phyloP scores from a whole-genome alignment of 305 asterid genomes.

The Plantago lanceolata region DNA sequence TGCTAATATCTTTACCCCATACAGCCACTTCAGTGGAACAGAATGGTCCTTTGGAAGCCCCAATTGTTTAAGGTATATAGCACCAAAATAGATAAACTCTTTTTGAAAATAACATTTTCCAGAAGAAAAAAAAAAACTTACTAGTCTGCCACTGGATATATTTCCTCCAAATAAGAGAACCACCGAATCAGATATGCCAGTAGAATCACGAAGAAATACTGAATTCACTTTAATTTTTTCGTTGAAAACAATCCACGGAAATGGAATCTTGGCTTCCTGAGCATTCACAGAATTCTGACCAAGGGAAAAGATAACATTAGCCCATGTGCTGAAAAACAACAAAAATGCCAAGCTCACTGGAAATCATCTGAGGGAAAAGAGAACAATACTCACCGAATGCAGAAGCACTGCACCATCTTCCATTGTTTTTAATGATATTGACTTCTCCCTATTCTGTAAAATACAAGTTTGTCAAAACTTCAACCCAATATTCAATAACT shows the following conservation, averaged over 20 bases:
- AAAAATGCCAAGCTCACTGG: conserved; percentile 9
- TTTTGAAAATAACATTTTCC: background rate
- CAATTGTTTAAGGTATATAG: background rate
- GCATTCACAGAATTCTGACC: conserved; percentile 77
- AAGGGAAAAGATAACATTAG: conserved; percentile 18
- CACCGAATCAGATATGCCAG: conserved; percentile 81
- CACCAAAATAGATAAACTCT: background rate
- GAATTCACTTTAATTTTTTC: conserved; percentile 89
- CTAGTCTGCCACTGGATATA: conserved; percentile 53
- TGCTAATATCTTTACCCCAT: background rate
- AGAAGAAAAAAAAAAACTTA: conserved; percentile 37
- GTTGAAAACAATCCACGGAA: conserved; percentile 90
- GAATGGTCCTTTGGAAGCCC: background rate
- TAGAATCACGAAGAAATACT: conserved; percentile 89
- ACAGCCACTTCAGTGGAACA: background rate
- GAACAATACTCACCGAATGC: conserved; percentile 58
- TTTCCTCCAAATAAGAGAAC: conserved; percentile 86
- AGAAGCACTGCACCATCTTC: conserved; percentile 89
- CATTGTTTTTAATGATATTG: conserved; percentile 78
- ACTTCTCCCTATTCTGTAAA: conserved; percentile 85
- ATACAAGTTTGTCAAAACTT: conserved; percentile 17
- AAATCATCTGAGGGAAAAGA: conserved; percentile 12
- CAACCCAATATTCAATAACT: conserved; percentile 25
- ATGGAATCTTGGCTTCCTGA: conserved; percentile 66
- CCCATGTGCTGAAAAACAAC: conserved; percentile 22